phyloP scores from a whole-genome alignment of 305 asterid genomes.

The Fraxinus dipetala region DNA sequence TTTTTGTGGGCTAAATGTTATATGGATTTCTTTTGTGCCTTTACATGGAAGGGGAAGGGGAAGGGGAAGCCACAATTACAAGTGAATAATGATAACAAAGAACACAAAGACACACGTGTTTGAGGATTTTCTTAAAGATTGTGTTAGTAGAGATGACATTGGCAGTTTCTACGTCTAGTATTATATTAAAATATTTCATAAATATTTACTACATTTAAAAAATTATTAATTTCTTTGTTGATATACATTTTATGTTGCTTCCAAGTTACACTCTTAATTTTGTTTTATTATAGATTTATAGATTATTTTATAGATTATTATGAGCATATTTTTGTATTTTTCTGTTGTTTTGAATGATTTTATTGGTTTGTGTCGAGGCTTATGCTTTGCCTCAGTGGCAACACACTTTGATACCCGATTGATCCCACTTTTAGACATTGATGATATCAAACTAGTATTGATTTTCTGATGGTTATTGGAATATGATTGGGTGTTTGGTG shows the following conservation, averaged over 20 bases:
- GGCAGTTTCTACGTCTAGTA: not conserved
- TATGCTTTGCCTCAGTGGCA: not conserved
- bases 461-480: not conserved
- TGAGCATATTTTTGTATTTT: not conserved
- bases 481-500: not conserved
- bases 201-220: not conserved
- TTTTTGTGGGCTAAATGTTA: not conserved
- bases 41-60: not conserved
- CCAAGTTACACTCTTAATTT: not conserved
- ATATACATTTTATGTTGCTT: not conserved
- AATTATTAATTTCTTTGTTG: not conserved
- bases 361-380: not conserved
- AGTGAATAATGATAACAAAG: not conserved
- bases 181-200: too few relatives aligned
- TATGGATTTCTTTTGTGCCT: not conserved
- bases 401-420: not conserved
- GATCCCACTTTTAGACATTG: not conserved
- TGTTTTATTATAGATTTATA: too few relatives aligned
- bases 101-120: not conserved
- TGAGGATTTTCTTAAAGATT: not conserved
- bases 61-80: not conserved
- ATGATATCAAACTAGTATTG: not conserved
- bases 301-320: not conserved
- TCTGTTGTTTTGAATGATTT: not conserved
- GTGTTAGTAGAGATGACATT: not conserved